Percentiles rank a stretch among this genome's conserved stretches.
Evolutionary conservation across 1,139 yeast species (phyloP).

Genomic region (Pneumocystis oryctolagi): DNA sequence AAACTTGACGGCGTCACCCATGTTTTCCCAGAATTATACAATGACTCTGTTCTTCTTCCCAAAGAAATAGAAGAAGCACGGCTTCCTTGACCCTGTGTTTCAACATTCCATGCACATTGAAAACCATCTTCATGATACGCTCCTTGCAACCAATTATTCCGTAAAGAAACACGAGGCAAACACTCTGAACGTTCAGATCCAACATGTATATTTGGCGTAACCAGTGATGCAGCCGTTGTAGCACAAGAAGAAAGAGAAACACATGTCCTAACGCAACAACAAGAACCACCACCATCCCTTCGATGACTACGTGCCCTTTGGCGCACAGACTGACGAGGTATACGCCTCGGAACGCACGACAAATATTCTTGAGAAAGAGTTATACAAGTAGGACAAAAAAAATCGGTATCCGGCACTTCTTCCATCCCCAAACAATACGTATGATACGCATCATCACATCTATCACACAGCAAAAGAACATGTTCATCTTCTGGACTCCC

Average conservation of each 20-base stretch:
- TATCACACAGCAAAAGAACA: conserved; percentile 22
- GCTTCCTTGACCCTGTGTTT: neutral
- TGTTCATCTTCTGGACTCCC: conserved; percentile 21
- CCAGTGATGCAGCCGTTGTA: neutral
- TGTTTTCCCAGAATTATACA: neutral
- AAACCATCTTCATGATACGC: neutral
- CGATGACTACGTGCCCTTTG: neutral
- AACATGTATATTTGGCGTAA: neutral
- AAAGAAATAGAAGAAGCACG: neutral
- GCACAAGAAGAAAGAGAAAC: neutral
- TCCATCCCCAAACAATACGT: conserved; percentile 23
- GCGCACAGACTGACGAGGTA: too few species aligned
- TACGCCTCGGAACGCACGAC: neutral
- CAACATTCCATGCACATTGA: neutral
- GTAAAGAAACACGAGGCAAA: neutral
- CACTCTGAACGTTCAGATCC: neutral
- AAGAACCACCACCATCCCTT: neutral
- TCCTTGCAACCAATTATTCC: neutral
- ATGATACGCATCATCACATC: conserved; percentile 23
- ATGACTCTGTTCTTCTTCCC: neutral
- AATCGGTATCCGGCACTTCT: conserved; percentile 20
- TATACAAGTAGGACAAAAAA: conserved; percentile 24
- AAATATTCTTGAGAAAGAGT: neutral
- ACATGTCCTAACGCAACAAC: neutral
- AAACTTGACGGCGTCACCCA: neutral